Evolutionary conservation across 2,329 filamentous ascomycete species (phyloP), one percentile per base, ranked within the genome.

Genomic region (Thermothelomyces thermophilus): DNA sequence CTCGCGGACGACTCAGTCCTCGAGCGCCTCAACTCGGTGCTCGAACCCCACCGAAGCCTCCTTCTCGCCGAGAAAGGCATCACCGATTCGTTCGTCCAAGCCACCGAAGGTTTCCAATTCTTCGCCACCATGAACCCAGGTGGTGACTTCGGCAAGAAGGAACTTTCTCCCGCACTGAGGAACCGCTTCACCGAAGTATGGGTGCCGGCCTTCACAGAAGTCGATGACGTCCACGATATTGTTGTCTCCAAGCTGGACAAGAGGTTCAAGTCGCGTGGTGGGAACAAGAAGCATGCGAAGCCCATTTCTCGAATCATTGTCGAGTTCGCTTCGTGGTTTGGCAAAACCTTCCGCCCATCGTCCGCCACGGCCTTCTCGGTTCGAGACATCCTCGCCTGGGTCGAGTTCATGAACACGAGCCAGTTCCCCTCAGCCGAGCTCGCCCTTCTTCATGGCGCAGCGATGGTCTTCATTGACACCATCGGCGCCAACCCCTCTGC

Each of bases 111-210:
- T 0, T 99, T 97, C 67, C 90, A 98, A 62, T 96, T 98, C 68
- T 80, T 98, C 52, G 91, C 93, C 3, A 98, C 93, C 0, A 99
- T 99, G 93, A 99, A 99, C 59, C 93, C 93, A 8, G 94, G 94
- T 44, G 93, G 94, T 40, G 93, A 99, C 64, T 98, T 97, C 65
- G 93, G 93, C 57, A 99, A 99, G 71, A 89, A 91, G 59, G 93
- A 99, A 66, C 77, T 99, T 11, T 98, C 93, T 1, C 93, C 93
- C 3, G 94, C 93, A 13, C 72, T 99, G 52, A 80, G 93, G 40
- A 98, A 99, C 65, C 87, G 93, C 53, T 95, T 99, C 65, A 99
- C 93, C 0, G 93, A 99, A 68, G 96, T 99, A 8, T 98, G 93
- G 93, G 93, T 97, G 0, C 90, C 93, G 1, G 80, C 90, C 1